phyloP scores from a whole-genome alignment of 1,284 basidiomycete species.

The Athelia sp. region DNA sequence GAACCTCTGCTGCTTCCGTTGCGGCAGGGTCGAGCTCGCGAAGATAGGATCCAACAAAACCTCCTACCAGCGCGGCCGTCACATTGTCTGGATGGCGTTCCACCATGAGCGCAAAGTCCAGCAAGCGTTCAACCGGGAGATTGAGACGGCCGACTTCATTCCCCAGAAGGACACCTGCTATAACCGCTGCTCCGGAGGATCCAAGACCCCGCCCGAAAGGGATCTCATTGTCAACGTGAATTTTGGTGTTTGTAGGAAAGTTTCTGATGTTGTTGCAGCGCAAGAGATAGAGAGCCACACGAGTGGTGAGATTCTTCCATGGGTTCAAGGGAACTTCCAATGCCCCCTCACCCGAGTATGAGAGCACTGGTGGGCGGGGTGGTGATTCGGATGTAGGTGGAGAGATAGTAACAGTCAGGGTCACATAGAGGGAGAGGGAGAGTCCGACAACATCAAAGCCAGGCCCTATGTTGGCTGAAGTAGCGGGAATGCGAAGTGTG shows the following conservation, averaged over 20 bases:
- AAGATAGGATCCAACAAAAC: conserved; percentile 97
- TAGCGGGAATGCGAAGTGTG: conserved; percentile 86
- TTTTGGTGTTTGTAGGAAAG: conserved; percentile 72
- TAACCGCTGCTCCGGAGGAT: conserved; percentile 96
- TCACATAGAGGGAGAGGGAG: conserved; percentile 87
- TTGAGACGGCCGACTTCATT: conserved; percentile 76
- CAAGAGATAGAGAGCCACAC: conserved; percentile 95
- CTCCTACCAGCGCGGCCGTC: conserved; percentile 94
- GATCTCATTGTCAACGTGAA: conserved; percentile 89
- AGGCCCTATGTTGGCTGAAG: conserved; percentile 97
- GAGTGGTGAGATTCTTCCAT: conserved; percentile 97
- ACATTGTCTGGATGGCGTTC: conserved; percentile 99
- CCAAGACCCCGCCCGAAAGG: conserved; percentile 97
- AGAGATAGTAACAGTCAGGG: conserved; percentile 63
- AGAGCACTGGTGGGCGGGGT: conserved; percentile 57
- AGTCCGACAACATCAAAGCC: conserved; percentile 99
- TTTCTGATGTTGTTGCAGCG: conserved; percentile 74
- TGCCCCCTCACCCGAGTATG: conserved; percentile 87
- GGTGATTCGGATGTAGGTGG: conserved; percentile 20
- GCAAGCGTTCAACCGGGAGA: conserved; percentile 68
- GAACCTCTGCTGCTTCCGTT: conserved; percentile 80
- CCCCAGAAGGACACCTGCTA: conserved; percentile 92
- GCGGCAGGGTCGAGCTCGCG: conserved; percentile 82
- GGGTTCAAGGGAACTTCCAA: conserved; percentile 90
- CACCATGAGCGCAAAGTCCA: conserved; percentile 99